These are phyloP conservation scores for Mycena filopes DNA, from an alignment of 768 basidiomycete genomes.

Conservation along the genomic window DNA sequence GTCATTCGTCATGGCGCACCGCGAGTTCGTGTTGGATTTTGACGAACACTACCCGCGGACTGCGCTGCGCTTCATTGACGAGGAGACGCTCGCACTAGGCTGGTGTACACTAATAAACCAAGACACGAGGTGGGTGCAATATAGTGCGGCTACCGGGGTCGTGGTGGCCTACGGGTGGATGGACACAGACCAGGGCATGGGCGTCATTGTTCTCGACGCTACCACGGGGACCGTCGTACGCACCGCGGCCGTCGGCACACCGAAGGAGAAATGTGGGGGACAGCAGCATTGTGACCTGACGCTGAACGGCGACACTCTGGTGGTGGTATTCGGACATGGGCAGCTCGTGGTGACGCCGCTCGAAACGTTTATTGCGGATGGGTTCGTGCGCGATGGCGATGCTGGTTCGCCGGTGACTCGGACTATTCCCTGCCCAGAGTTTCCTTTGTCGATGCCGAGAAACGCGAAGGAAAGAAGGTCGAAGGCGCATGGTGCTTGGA, in stretches of 20 bases:
- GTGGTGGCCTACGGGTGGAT: constrained; percentile 25
- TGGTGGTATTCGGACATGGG: constrained; percentile 21
- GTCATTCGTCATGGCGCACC: constrained; percentile 25
- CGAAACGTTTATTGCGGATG: constrained; percentile 13
- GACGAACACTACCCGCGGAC: constrained; percentile 14
- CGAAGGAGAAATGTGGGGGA: constrained; percentile 20
- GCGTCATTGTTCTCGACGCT: constrained; percentile 19
- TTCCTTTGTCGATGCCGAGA: constrained; percentile 21
- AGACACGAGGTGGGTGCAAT: constrained; percentile 24
- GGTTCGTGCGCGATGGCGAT: constrained; percentile 22
- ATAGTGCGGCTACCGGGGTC: constrained; percentile 17
- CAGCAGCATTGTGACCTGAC: constrained; percentile 19
- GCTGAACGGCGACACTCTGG: constrained; percentile 19
- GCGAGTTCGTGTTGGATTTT: constrained; percentile 13
- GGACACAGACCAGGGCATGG: constrained; percentile 14
- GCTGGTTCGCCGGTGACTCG: constrained; percentile 18
- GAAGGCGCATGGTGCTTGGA: constrained; percentile 15
- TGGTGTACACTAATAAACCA: constrained; percentile 26
- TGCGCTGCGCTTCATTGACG: constrained; percentile 18
- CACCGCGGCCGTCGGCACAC: constrained; percentile 18
- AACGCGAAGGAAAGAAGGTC: constrained; percentile 20
- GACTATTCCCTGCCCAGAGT: constrained; percentile 24
- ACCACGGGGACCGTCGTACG: constrained; percentile 20
- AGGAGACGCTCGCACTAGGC: constrained; percentile 23
- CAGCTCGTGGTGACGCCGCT: constrained; percentile 14